phyloP scores from a whole-genome alignment of 169 alveolate species.

The Cryptosporidium felis region DNA sequence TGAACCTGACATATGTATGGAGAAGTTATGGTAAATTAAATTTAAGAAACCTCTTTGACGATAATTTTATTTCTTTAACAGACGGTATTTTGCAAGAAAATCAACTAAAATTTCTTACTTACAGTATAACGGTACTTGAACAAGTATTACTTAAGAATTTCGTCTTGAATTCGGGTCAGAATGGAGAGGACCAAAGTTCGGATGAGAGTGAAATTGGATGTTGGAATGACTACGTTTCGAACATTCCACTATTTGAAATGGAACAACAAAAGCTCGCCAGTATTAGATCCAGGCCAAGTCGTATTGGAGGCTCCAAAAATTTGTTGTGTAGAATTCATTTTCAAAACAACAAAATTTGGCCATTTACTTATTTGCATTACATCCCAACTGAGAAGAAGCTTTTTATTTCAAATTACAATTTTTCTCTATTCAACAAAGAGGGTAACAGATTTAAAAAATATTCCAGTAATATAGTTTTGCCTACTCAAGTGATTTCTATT shows the following conservation, averaged over 20 bases:
- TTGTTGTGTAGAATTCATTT: slow-evolving; percentile 32
- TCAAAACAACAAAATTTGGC: slow-evolving; percentile 7
- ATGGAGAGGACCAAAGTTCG: too few relatives aligned
- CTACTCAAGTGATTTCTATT: slow-evolving; percentile 20
- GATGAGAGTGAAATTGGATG: too few relatives aligned
- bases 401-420: neutral
- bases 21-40: neutral
- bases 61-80: neutral
- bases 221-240: neutral
- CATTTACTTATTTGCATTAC: slow-evolving; percentile 1
- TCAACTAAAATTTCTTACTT: slow-evolving; percentile 25
- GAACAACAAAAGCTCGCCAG: slow-evolving; percentile 21
- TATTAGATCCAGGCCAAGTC: too few relatives aligned
- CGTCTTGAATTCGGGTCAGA: neutral
- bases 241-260: slow-evolving; percentile 30
- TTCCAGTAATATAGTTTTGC: neutral
- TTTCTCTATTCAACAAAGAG: neutral
- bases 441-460: neutral
- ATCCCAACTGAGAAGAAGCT: neutral
- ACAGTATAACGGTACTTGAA: neutral
- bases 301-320: too few relatives aligned
- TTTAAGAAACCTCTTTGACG: neutral
- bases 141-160: neutral
- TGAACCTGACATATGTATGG: neutral
- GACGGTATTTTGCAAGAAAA: neutral